Evolutionary conservation across 2,329 filamentous ascomycete genomes (phyloP), one percentile per base, ranked within the genome.

Genomic region (Talaromyces sp.): DNA sequence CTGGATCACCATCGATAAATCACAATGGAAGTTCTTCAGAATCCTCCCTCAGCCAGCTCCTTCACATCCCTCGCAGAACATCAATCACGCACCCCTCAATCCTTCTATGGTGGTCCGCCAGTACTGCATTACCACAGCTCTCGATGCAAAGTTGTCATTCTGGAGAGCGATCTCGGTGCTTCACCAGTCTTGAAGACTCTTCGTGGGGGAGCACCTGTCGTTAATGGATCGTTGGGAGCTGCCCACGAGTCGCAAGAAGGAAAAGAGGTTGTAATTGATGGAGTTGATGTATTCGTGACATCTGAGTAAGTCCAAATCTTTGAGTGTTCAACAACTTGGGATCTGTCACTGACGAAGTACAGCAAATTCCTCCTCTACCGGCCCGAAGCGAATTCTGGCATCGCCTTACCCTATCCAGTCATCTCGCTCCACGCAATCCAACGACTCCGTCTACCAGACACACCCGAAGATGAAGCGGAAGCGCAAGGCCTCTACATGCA

Each of bases 341-440:
- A 37, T 13, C 9, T 13, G 35, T 45, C 19, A n/a, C 56, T 59
- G 56, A 59, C 22, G 43, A 5, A 17, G 19, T n/a, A 39, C n/a
- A 82, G 80, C 52, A 81, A 80, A 71, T 75, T 83, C 64, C 69
- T 80, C 43, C 71, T 83, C 62, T 82, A 76, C 71, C 78, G 77
- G 33, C 67, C 74, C 11, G 13, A 74, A 9, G 67, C 73, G 25
- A 68, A 73, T 6, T 67, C 72, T 2, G 81, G 81, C 56, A 67
- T 83, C 66, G 75, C 80, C 37, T 81, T 83, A 60, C 78, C 80
- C 45, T 83, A 83, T 71, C 81, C 79, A 7, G 75, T 76, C 45
- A 82, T 83, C 69, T 82, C 80, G 22, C 73, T 83, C 3, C 81
- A 83, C 66, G 81, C 81, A 27, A 79, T 82, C 68, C 80, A 82